A percentile compares a stretch with the other conserved stretches of the same genome.
These are phyloP conservation scores for Chamaenerion angustifolium DNA, from an alignment of 345 rosid genomes.

Conservation along the genomic window DNA sequence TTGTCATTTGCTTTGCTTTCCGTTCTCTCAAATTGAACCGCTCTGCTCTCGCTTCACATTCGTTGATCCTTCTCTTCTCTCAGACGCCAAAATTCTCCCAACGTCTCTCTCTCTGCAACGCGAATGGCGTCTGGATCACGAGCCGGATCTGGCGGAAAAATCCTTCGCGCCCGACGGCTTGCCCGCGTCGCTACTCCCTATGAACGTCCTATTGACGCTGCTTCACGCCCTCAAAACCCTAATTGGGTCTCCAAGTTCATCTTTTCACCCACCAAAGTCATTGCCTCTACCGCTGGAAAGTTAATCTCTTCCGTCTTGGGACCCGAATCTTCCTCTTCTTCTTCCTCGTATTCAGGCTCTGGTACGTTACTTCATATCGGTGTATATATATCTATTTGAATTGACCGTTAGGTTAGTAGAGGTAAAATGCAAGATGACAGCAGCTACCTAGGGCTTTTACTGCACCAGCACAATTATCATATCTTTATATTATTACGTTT, in stretches of 20 bases:
- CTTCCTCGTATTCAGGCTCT: conserved; percentile 43
- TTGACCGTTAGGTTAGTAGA: too few relatives aligned
- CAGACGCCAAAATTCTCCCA: too few relatives aligned
- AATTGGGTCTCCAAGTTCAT: conserved; percentile 77
- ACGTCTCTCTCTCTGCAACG: not conserved
- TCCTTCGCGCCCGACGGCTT: conserved; percentile 42
- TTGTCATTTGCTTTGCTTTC: too few relatives aligned
- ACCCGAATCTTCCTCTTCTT: conserved; percentile 39
- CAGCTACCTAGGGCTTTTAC: too few relatives aligned
- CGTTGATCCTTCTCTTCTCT: too few relatives aligned
- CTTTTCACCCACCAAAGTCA: conserved; percentile 56
- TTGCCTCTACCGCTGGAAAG: conserved; percentile 70
- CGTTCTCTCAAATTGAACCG: too few relatives aligned
- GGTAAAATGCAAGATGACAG: too few relatives aligned
- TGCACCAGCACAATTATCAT: too few relatives aligned
- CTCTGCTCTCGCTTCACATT: too few relatives aligned
- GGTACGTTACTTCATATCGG: conserved; percentile 11
- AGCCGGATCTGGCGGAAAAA: conserved; percentile 51
- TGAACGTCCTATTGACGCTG: conserved; percentile 35
- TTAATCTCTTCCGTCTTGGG: conserved; percentile 53
- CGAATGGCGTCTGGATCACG: conserved; percentile 8
- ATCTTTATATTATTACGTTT: too few relatives aligned
- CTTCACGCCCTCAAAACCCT: conserved; percentile 39
- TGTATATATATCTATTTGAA: too few relatives aligned
- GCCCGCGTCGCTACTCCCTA: conserved; percentile 41